Evolutionary conservation across 345 rosid genomes (phyloP), one percentile per base, ranked within the genome.

Genomic region (Linum lewisii): DNA sequence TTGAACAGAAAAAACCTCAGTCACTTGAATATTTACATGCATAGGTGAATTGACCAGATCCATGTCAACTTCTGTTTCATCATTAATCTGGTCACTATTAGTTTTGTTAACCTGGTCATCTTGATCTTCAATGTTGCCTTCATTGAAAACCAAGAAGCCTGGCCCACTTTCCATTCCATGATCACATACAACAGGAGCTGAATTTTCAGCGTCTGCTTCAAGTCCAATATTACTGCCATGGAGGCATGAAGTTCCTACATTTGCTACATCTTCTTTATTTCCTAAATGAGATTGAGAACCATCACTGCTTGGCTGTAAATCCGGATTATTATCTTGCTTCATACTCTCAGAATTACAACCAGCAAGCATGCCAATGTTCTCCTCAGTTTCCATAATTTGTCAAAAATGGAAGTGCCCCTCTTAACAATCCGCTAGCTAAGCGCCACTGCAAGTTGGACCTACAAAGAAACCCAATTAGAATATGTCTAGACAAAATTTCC

Each of bases 381-480:
- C 81, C 58, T 66, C 81, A 20, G 78, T 61, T 66, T 84, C 86
- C 95, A 85, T 85, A 32, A 18, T 54, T 22, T 23, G 58, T 22
- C 38, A 54, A 59, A 54, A 71, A 59, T 1, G 1, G 2, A 6
- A 42, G 2, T 42, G 47, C 1, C 47, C 47, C 47, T 42, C 47
- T 42, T 42, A 11, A 11, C 47, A 42, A 16, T 42, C 47, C 14
- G 18, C 47, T 11, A 42, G 18, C 47, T 16, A 42, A 42, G 47
- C 4, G 7, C 18, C 13, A 42, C 47, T 42, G 18, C 47, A 4
- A 42, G 18, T 0, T 16, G 15, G 2, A 42, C 18, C 16, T 42
- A 16, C 47, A 42, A 42, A 42, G 14, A 16, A 8, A 42, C 9
- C 18, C 18, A 42, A 42, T 42, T 42, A 42, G 14, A 42, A 16